Evolutionary conservation across 2,329 filamentous ascomycete species (phyloP).

Genomic region (Seiridium cupressi): DNA sequence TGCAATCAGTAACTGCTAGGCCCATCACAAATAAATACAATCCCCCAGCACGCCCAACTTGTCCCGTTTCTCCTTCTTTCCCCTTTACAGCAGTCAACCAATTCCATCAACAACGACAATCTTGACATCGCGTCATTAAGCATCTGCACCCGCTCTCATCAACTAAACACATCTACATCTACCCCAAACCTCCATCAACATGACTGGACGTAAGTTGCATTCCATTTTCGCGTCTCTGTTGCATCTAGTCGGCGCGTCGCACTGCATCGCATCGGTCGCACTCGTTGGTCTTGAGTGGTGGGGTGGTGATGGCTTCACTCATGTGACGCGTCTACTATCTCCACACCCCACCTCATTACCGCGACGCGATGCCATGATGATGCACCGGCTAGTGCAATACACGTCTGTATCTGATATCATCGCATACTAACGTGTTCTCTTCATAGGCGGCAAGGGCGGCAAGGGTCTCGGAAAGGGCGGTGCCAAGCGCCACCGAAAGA

Average conservation of each 20-base stretch:
- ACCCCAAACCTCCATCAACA: conserved; percentile 44
- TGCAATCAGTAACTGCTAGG: conserved; percentile 12
- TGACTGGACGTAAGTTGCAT: conserved; percentile 69
- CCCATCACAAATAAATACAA: conserved; percentile 17
- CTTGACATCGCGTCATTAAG: conserved; percentile 23
- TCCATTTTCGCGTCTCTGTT: conserved; percentile 13
- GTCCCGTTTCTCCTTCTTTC: conserved; percentile 17
- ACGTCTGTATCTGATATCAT: too few species aligned
- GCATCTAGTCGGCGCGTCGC: conserved; percentile 13
- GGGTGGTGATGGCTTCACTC: conserved; percentile 19
- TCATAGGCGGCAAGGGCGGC: conserved; percentile 84
- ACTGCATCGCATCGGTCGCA: conserved; percentile 10
- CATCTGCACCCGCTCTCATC: conserved; percentile 25
- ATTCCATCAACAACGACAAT: background rate
- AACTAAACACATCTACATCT: conserved; percentile 17
- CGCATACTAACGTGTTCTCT: conserved; percentile 38
- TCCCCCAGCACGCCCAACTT: conserved; percentile 15
- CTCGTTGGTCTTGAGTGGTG: background rate
- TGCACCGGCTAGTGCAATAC: background rate
- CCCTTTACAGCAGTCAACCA: conserved; percentile 12
- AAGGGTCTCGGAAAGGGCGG: conserved; percentile 98
- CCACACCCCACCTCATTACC: conserved; percentile 8
- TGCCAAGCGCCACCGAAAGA: conserved; percentile 99
- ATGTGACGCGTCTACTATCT: conserved; percentile 6
- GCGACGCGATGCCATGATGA: conserved; percentile 7